Conservation (phyloP, 1,139 yeast genomes). For the Suhomyces coccinellae region DNA sequence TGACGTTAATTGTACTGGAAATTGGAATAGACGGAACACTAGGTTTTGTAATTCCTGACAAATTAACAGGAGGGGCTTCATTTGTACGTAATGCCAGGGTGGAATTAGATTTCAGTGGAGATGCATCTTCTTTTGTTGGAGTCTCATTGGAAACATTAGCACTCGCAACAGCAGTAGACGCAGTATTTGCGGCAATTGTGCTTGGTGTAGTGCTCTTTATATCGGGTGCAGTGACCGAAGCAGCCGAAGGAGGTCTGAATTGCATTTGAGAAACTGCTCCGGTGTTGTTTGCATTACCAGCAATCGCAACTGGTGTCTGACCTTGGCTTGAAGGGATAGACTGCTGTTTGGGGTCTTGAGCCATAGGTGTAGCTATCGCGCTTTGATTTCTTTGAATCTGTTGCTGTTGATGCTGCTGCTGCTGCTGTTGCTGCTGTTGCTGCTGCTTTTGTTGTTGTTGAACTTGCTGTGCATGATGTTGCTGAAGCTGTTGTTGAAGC, state of each 20-base stretch:
- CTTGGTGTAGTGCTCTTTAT: neutral
- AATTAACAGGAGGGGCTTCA: conserved; percentile 26
- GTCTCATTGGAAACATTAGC: conserved; percentile 13
- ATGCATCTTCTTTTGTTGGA: conserved; percentile 8
- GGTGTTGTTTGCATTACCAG: neutral
- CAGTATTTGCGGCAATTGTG: conserved; percentile 20
- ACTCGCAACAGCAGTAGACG: conserved; percentile 7
- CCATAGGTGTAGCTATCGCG: neutral
- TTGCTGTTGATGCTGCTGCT: conserved; percentile 4
- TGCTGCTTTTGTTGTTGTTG: conserved; percentile 10
- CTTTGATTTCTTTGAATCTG: conserved; percentile 1
- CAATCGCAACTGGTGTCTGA: conserved; percentile 6
- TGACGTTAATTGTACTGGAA: conserved; percentile 64
- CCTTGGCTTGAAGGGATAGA: conserved; percentile 7
- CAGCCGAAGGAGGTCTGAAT: conserved; percentile 8
- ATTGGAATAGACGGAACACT: conserved; percentile 75
- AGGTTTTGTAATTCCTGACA: conserved; percentile 57
- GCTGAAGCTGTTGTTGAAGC: neutral
- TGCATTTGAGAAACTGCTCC: conserved; percentile 4
- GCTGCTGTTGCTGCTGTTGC: conserved; percentile 7
- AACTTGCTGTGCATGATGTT: conserved; percentile 9
- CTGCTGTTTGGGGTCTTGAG: conserved; percentile 4
- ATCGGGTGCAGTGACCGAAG: conserved; percentile 8
- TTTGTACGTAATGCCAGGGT: conserved; percentile 14
- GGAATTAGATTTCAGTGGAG: conserved; percentile 7